Evolutionary conservation across 148 eudicot species (phyloP).

Genomic region (Chenopodium suecicum): DNA sequence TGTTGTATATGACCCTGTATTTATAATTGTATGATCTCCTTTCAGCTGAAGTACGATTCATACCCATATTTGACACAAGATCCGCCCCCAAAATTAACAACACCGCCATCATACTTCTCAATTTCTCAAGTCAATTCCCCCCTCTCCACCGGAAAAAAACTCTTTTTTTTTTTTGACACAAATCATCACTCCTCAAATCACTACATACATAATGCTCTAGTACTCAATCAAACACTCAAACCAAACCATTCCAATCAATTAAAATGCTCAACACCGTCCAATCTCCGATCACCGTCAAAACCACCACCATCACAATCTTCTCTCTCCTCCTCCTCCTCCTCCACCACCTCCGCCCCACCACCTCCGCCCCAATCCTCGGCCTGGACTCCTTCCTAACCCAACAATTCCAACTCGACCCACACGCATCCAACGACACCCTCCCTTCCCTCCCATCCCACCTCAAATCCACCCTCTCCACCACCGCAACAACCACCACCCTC

Average conservation of each 20-base stretch:
- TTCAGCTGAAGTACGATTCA: no score
- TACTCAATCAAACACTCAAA: neutral
- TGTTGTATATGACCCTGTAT: no score
- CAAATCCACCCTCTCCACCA: slow-evolving; percentile 36
- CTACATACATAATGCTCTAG: no score
- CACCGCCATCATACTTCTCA: no score
- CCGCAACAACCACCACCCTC: slow-evolving; percentile 31
- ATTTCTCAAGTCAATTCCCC: no score
- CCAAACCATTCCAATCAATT: neutral
- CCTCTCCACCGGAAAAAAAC: neutral
- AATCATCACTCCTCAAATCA: no score
- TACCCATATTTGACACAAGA: no score
- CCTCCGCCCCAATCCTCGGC: slow-evolving; percentile 46
- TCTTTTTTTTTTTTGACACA: no score
- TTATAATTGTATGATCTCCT: no score
- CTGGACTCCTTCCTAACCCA: slow-evolving; percentile 67
- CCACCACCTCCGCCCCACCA: slow-evolving; percentile 7
- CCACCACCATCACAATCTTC: slow-evolving; percentile 14
- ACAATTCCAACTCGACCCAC: slow-evolving; percentile 61
- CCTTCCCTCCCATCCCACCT: slow-evolving; percentile 49
- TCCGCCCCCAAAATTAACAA: no score
- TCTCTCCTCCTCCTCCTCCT: slow-evolving; percentile 25
- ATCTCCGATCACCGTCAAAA: neutral
- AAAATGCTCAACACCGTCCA: neutral
- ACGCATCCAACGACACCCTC: slow-evolving; percentile 75